Evolutionary conservation across 352 stramenopile genomes (phyloP).

Genomic region (Globisporangium nunn): DNA sequence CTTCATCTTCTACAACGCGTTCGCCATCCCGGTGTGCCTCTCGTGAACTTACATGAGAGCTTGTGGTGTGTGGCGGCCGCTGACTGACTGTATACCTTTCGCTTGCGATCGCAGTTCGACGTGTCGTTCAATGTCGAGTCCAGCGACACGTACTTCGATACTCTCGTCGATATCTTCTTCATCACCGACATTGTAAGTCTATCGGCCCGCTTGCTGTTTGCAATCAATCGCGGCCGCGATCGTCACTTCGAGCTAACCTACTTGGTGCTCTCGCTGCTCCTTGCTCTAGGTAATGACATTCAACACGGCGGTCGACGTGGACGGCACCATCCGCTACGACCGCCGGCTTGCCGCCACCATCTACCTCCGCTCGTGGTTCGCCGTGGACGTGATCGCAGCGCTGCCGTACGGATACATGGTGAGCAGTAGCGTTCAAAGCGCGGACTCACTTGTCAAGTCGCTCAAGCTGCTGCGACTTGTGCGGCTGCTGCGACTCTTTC

Average conservation of each 20-base stretch:
- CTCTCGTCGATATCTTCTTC: slow-evolving; percentile 52
- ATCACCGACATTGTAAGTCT: slow-evolving; percentile 51
- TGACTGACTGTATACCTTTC: no score
- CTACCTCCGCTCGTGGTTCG: slow-evolving; percentile 48
- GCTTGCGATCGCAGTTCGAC: slow-evolving; percentile 38
- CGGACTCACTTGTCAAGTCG: slow-evolving; percentile 25
- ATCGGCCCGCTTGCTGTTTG: background rate
- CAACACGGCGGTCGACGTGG: slow-evolving; percentile 46
- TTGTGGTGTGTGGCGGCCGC: background rate
- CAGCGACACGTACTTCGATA: slow-evolving; percentile 36
- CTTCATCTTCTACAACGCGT: slow-evolving; percentile 75
- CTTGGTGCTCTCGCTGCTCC: background rate
- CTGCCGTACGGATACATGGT: slow-evolving; percentile 35
- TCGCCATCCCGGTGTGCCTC: slow-evolving; percentile 44
- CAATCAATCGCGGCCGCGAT: no score
- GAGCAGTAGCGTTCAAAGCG: background rate
- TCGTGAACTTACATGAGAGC: background rate
- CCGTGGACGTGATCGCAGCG: slow-evolving; percentile 37
- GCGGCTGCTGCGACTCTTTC: slow-evolving; percentile 33
- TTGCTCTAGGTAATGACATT: slow-evolving; percentile 33
- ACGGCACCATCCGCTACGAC: slow-evolving; percentile 41
- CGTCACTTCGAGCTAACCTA: background rate
- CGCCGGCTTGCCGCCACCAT: slow-evolving; percentile 22
- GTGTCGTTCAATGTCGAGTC: slow-evolving; percentile 38
- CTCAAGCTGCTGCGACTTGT: slow-evolving; percentile 36